Conservation (phyloP, 345 rosid genomes). For the Sisymbrium irio region DNA sequence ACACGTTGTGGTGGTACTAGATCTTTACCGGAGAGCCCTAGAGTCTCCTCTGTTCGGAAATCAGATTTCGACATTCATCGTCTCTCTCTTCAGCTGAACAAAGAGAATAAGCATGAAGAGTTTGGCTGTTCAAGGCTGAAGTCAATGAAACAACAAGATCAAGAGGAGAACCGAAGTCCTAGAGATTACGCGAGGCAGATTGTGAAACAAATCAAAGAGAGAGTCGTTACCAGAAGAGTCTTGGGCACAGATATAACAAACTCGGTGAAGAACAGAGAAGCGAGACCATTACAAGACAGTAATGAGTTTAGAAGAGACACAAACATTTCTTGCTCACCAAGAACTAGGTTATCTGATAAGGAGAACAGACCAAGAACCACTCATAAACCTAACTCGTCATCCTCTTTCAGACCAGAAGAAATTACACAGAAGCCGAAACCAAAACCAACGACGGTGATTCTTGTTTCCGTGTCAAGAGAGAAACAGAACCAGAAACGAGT, state of each 20-base stretch:
- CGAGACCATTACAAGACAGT: neutral
- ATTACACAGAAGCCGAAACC: constrained; percentile 14
- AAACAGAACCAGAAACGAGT: constrained; percentile 30
- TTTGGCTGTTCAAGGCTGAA: constrained; percentile 33
- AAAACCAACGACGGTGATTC: constrained; percentile 11
- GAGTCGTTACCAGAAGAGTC: constrained; percentile 46
- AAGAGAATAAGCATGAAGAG: constrained; percentile 39
- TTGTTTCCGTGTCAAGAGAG: constrained; percentile 19
- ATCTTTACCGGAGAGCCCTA: constrained; percentile 80
- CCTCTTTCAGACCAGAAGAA: constrained; percentile 25
- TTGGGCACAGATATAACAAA: constrained; percentile 79
- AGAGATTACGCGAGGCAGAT: constrained; percentile 62
- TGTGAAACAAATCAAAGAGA: constrained; percentile 71
- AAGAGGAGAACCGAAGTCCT: constrained; percentile 54
- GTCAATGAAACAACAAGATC: constrained; percentile 35
- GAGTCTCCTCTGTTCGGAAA: constrained; percentile 64
- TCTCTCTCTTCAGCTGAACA: constrained; percentile 77
- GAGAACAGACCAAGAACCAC: constrained; percentile 33
- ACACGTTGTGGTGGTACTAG: constrained; percentile 45
- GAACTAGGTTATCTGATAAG: constrained; percentile 49
- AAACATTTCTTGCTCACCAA: constrained; percentile 50
- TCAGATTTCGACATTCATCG: constrained; percentile 64
- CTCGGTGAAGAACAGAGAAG: constrained; percentile 43
- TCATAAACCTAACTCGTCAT: neutral
- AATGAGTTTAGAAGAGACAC: constrained; percentile 33